Evolutionary conservation across 306 rosid species (phyloP), one percentile per base, ranked within the genome.

Genomic region (Delonix regia): DNA sequence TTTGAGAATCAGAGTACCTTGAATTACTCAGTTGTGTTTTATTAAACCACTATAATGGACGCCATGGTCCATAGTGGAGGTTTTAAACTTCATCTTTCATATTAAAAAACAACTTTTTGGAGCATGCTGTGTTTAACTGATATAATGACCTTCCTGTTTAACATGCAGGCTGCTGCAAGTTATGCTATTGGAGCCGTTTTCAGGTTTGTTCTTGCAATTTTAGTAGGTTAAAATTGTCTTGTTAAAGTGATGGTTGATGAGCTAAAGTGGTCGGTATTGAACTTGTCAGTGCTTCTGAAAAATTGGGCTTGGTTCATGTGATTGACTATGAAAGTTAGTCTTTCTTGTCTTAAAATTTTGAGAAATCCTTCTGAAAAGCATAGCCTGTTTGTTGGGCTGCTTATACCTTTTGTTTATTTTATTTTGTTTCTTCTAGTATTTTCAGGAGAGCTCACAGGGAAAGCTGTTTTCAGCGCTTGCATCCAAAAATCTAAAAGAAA

Each of bases 151-250:
- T 67, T 25, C 78, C 63, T 63, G 74, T 80, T 68, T 24, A 64
- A 71, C 57, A 13, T 71, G 74, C 90, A 94, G 97, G 96, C 96
- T 78, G 97, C 98, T 41, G 30, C 85, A 83, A 94, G 97, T 85
- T 94, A 94, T 52, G 96, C 82, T 0, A 78, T 80, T 16, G 98
- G 98, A 70, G 97, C 83, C 71, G 86, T 94, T 74, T 89, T 89
- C 88, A 92, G 98, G 98, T 86, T 81, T 69, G 73, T 72, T 64
- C 53, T 85, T 77, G 68, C 60, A 68, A 68, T 73, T 34, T 74
- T 74, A 59, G 30, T 7, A 11, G 76, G n/a, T 72, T 80, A 30
- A 71, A 45, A 21, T 47, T 77, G 25, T 70, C 49, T 64, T 57
- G 33, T 61, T 70, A 21, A 44, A 36, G 57, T 70, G 22, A 4